These are phyloP conservation scores for Ascosphaera apis DNA, from an alignment of 2,329 filamentous ascomycete species.

Conservation along the genomic window DNA sequence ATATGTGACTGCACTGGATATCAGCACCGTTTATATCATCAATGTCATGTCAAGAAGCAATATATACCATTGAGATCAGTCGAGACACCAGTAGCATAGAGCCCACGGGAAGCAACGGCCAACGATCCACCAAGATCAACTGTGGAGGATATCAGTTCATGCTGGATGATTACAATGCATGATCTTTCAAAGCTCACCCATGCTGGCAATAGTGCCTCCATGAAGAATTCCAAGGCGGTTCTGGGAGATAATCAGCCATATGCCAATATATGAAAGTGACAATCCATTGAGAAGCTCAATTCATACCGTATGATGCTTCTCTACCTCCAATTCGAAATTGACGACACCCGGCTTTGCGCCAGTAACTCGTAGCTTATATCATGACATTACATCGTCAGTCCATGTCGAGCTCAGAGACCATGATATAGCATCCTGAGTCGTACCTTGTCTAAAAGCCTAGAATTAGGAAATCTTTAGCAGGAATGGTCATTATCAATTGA, in stretches of 20 bases:
- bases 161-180: background rate
- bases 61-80: slow-evolving; percentile 37
- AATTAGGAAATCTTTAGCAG: background rate
- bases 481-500: background rate
- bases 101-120: slow-evolving; percentile 39
- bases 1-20: slow-evolving; percentile 30
- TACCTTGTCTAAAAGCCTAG: background rate
- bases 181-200: slow-evolving; percentile 16
- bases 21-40: background rate
- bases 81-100: slow-evolving; percentile 43
- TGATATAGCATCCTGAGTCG: background rate
- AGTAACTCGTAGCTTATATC: slow-evolving; percentile 33
- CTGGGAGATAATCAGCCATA: slow-evolving; percentile 13
- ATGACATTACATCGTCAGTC: background rate
- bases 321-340: slow-evolving; percentile 39
- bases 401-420: background rate
- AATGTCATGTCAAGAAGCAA: background rate
- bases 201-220: slow-evolving; percentile 42
- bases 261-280: slow-evolving; percentile 3
- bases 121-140: slow-evolving; percentile 44
- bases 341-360: slow-evolving; percentile 37
- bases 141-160: slow-evolving; percentile 8
- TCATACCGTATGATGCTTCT: slow-evolving; percentile 38
- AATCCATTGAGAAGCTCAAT: no score
- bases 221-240: slow-evolving; percentile 44